Evolutionary conservation across 805 yeast species (phyloP).

Genomic region (Kodamaea hsintzibuensis): DNA sequence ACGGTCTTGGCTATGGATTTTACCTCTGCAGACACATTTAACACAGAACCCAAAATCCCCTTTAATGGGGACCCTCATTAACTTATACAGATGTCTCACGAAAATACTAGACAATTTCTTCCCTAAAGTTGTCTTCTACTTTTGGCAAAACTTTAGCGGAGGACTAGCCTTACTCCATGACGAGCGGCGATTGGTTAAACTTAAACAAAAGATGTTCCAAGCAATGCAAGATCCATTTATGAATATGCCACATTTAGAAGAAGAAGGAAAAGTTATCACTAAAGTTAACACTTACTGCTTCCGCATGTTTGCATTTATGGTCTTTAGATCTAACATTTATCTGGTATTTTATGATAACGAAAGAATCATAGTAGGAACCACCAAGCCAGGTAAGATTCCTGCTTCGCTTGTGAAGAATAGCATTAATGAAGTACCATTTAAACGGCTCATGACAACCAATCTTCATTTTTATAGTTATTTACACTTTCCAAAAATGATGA

Average conservation of each 20-base stretch:
- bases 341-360: constrained; percentile 16
- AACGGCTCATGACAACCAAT: constrained; percentile 15
- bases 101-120: constrained; percentile 21
- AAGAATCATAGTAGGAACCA: constrained; percentile 6
- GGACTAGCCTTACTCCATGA: constrained; percentile 17
- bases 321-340: constrained; percentile 20
- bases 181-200: not conserved
- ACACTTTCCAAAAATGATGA: constrained; percentile 20
- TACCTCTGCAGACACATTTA: constrained; percentile 20
- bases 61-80: constrained; percentile 10
- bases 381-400: not conserved
- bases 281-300: constrained; percentile 18
- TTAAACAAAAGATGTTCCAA: not conserved
- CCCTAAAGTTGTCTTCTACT: constrained; percentile 22
- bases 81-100: constrained; percentile 17
- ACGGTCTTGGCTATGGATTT: constrained; percentile 22
- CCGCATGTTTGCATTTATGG: constrained; percentile 22
- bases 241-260: constrained; percentile 1
- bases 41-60: constrained; percentile 16
- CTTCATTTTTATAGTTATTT: constrained; percentile 18
- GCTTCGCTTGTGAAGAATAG: constrained; percentile 8
- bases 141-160: constrained; percentile 25
- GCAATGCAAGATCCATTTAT: not conserved
- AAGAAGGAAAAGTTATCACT: not conserved
- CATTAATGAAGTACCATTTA: constrained; percentile 25